These are phyloP conservation scores for Backusella luteola DNA, from an alignment of 192 early-diverging fungal species.

Conservation along the genomic window DNA sequence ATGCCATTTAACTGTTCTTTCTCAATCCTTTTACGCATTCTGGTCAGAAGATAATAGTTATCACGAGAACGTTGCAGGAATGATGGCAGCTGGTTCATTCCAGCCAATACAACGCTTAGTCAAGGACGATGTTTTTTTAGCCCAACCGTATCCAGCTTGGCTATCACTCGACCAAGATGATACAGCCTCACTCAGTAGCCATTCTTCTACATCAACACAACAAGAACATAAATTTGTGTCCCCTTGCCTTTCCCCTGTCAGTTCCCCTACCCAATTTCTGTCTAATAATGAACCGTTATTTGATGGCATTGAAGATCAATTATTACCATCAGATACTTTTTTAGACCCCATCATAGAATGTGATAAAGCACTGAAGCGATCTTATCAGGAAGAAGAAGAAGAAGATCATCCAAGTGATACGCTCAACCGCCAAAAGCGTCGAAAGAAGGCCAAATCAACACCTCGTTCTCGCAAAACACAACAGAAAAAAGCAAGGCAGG, in stretches of 20 bases:
- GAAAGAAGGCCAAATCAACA: not conserved
- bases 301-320: conserved; percentile 13
- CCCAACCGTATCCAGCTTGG: conserved; percentile 9
- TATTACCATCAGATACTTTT: not conserved
- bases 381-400: not conserved
- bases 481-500: conserved; percentile 3
- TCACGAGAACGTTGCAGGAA: conserved; percentile 16
- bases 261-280: conserved; percentile 5
- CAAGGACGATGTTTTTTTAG: conserved; percentile 21
- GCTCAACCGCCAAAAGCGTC: not conserved
- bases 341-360: not conserved
- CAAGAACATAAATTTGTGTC: not conserved
- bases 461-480: conserved; percentile 8
- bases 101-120: conserved; percentile 4
- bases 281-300: conserved; percentile 8
- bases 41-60: conserved; percentile 10
- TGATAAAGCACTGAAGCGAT: not conserved
- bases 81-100: not conserved
- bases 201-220: conserved; percentile 13
- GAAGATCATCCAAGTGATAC: not conserved
- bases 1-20: not conserved
- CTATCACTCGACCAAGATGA: conserved; percentile 14
- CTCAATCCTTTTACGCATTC: conserved; percentile 7
- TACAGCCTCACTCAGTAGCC: conserved; percentile 15
- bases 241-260: conserved; percentile 14